A percentile compares a stretch with the other conserved stretches of the same genome.
These are phyloP conservation scores for Aureobasidium sp. DNA, from an alignment of 2,329 filamentous ascomycete species.

Conservation along the genomic window DNA sequence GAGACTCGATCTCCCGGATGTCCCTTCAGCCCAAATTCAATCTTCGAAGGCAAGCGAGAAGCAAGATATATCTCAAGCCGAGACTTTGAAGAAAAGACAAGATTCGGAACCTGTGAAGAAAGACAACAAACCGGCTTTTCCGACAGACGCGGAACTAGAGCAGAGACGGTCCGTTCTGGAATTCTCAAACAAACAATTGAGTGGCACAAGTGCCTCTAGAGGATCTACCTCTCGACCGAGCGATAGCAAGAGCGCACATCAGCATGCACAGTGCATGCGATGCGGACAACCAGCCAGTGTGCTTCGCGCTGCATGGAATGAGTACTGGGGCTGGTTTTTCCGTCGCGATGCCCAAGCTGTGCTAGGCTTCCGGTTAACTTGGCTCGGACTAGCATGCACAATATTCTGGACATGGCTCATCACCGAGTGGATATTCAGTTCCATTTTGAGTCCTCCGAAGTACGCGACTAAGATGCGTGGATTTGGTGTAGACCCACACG, in stretches of 20 bases:
- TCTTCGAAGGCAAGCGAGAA: not conserved
- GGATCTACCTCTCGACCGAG: not conserved
- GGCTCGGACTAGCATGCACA: conserved; percentile 32
- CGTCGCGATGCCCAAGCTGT: conserved; percentile 14
- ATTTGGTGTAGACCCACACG: conserved; percentile 42
- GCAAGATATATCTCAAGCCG: not conserved
- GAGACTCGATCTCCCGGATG: conserved; percentile 15
- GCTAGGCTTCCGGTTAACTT: conserved; percentile 28
- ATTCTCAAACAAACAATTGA: conserved; percentile 32
- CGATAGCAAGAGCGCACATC: not conserved
- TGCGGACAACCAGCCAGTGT: conserved; percentile 21
- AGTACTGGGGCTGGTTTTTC: conserved; percentile 23
- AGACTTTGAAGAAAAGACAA: not conserved
- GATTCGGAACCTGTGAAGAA: not conserved
- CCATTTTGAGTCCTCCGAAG: conserved; percentile 42
- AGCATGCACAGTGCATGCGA: not conserved
- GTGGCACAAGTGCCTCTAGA: conserved; percentile 21
- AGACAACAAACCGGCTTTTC: conserved; percentile 17
- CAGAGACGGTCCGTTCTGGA: conserved; percentile 34
- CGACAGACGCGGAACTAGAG: conserved; percentile 33
- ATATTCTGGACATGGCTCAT: conserved; percentile 16
- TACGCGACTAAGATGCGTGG: conserved; percentile 41
- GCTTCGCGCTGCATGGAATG: conserved; percentile 22
- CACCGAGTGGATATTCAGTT: conserved; percentile 15
- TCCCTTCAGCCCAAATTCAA: not conserved